phyloP scores from a whole-genome alignment of 2,329 filamentous ascomycete species.

The Phoma sp. region DNA sequence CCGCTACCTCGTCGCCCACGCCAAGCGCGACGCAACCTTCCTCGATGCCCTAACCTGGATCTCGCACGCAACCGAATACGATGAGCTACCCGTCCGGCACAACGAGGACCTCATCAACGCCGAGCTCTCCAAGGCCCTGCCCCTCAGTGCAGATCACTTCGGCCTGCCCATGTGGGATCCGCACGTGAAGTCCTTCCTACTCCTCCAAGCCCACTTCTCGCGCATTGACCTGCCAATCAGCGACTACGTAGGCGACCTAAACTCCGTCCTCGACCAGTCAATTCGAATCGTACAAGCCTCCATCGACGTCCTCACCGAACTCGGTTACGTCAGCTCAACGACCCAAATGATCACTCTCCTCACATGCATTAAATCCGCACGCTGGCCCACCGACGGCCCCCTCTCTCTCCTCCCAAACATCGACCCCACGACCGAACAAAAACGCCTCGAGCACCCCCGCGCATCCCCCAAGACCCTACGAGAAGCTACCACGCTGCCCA shows the following conservation, averaged over 20 bases:
- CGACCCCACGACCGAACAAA: conserved; percentile 53
- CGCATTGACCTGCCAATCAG: conserved; percentile 91
- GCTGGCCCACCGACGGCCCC: conserved; percentile 85
- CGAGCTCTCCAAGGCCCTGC: conserved; percentile 83
- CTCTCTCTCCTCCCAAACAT: conserved; percentile 82
- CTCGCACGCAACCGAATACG: conserved; percentile 91
- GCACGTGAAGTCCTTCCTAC: conserved; percentile 92
- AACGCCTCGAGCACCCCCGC: conserved; percentile 52
- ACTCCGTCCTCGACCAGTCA: conserved; percentile 86
- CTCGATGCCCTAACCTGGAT: conserved; percentile 89
- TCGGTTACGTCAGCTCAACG: conserved; percentile 81
- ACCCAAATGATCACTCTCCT: conserved; percentile 83
- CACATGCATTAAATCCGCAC: conserved; percentile 89
- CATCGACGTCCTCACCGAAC: conserved; percentile 90
- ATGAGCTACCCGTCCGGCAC: conserved; percentile 95
- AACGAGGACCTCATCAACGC: conserved; percentile 98
- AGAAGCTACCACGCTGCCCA: conserved; percentile 43
- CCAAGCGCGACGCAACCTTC: conserved; percentile 78
- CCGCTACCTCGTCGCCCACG: conserved; percentile 79
- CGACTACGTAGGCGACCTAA: conserved; percentile 96
- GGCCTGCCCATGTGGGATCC: conserved; percentile 96
- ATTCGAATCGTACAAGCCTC: conserved; percentile 96
- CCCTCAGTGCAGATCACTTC: conserved; percentile 68
- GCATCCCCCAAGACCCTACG: conserved; percentile 43
- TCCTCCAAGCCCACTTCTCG: conserved; percentile 94